Evolutionary conservation across 202 grass and related monocot genomes (phyloP).

Genomic region (Sporobolus alterniflorus): DNA sequence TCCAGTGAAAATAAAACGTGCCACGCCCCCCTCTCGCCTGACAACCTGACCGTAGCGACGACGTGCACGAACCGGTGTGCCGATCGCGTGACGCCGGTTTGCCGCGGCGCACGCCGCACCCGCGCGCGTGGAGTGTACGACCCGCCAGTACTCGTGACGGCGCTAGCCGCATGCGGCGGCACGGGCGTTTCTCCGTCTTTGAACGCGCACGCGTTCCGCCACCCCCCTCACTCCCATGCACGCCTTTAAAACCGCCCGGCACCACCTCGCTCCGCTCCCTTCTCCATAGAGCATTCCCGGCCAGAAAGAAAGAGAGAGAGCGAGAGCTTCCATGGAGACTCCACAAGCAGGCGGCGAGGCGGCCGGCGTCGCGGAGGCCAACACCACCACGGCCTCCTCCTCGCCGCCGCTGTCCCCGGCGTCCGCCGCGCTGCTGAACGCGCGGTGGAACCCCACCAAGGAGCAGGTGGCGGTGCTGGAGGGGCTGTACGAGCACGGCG

Average conservation of each 20-base stretch:
- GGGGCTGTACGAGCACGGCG: conserved; percentile 67
- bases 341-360: neutral
- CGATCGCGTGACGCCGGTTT: neutral
- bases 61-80: neutral
- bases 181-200: neutral
- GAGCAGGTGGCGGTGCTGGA: conserved; percentile 84
- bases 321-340: neutral
- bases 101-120: neutral
- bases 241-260: conserved; percentile 29
- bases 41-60: neutral
- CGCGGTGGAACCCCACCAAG: conserved; percentile 87
- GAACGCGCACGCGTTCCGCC: conserved; percentile 20
- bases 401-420: conserved; percentile 31
- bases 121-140: no score
- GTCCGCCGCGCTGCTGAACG: conserved; percentile 21
- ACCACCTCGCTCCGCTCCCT: neutral
- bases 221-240: conserved; percentile 16
- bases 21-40: neutral
- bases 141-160: no score
- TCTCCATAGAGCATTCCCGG: neutral
- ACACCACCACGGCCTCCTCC: neutral
- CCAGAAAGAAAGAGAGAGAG: neutral
- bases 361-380: neutral
- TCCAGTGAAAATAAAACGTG: neutral
- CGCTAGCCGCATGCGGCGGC: neutral